Percentiles rank a stretch among this genome's conserved stretches.
Evolutionary conservation across 371 early-diverging fungal species (phyloP).

Genomic region (Saksenaea vasiformis): DNA sequence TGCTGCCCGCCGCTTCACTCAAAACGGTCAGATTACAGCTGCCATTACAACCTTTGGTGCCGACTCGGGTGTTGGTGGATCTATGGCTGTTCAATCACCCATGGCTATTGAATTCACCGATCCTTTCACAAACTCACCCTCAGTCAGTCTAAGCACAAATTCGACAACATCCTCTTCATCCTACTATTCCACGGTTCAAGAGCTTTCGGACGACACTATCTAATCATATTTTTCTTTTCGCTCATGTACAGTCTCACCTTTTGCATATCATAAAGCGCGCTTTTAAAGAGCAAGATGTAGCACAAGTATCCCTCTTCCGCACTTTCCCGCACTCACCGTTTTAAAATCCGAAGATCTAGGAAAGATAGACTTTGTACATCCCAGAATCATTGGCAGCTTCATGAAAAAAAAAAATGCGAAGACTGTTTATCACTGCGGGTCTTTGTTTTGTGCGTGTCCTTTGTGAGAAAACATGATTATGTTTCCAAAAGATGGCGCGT

Average conservation of each 20-base stretch:
- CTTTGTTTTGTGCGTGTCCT: too few species aligned
- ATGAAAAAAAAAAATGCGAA: too few species aligned
- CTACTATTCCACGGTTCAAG: not conserved
- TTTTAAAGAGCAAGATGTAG: not conserved
- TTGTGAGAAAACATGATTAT: too few species aligned
- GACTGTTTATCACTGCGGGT: too few species aligned
- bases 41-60: conserved; percentile 25
- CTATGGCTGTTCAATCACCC: not conserved
- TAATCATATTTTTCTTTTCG: not conserved
- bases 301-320: not conserved
- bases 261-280: not conserved
- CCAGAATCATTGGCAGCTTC: too few species aligned
- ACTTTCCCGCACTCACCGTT: not conserved
- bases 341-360: too few species aligned
- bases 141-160: not conserved
- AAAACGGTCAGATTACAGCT: conserved; percentile 26
- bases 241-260: not conserved
- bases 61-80: conserved; percentile 14
- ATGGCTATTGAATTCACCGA: not conserved
- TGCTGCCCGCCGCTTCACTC: conserved; percentile 32
- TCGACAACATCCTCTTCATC: not conserved
- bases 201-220: not conserved
- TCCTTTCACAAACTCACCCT: not conserved
- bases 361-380: too few species aligned
- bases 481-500: too few species aligned